A percentile compares a stretch with the other conserved stretches of the same genome.
phyloP scores from a whole-genome alignment of 2,329 filamentous ascomycete species.

The Blastomyces gilchristii region DNA sequence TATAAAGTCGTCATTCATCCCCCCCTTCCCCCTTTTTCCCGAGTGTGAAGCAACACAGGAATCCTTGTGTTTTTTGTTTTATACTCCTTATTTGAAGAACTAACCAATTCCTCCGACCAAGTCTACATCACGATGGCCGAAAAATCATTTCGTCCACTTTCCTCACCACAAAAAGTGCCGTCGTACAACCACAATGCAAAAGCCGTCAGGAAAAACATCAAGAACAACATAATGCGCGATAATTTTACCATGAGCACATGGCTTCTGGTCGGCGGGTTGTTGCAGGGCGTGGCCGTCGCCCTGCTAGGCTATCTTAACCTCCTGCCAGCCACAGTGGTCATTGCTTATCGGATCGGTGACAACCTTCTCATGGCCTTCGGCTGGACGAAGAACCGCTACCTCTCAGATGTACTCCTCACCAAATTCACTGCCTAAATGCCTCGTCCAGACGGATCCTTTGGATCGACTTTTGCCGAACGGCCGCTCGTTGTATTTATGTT shows the following conservation, averaged over 20 bases:
- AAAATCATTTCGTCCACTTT: neutral
- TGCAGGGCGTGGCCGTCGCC: neutral
- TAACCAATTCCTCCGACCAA: no score
- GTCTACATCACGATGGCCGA: neutral
- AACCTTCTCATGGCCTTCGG: neutral
- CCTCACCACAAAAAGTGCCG: neutral
- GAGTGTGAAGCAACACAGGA: neutral
- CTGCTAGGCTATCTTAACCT: neutral
- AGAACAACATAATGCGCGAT: neutral
- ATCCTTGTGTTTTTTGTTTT: neutral
- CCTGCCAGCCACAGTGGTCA: neutral
- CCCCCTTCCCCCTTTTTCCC: neutral
- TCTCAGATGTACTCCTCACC: neutral
- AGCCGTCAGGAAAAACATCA: neutral
- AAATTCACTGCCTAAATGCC: constrained; percentile 1
- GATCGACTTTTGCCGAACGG: neutral
- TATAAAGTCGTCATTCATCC: neutral
- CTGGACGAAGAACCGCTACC: constrained; percentile 3
- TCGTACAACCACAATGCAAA: neutral
- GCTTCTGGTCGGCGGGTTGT: constrained; percentile 1
- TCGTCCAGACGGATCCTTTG: neutral
- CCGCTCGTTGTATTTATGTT: neutral
- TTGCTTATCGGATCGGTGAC: neutral
- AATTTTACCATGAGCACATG: constrained; percentile 1
- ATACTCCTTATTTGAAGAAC: neutral